Percentiles rank a stretch among this genome's conserved stretches.
phyloP scores from a whole-genome alignment of 345 rosid species.

The Triadica sebifera region DNA sequence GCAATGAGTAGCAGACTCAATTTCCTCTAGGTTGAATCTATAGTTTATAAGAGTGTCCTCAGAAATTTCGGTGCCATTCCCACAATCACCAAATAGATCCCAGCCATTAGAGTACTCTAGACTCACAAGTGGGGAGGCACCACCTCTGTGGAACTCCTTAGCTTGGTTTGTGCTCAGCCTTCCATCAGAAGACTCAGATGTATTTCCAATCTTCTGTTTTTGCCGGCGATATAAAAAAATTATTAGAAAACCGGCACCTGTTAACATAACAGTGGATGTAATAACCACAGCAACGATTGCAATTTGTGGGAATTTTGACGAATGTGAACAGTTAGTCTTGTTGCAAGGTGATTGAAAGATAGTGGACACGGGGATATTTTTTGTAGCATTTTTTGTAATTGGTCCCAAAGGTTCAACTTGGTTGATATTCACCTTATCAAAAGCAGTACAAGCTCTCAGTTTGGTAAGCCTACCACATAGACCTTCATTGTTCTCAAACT shows the following conservation, averaged over 20 bases:
- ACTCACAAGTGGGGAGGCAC: conserved; percentile 73
- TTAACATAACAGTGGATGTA: conserved; percentile 37
- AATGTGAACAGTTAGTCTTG: conserved; percentile 46
- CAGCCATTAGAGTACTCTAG: conserved; percentile 73
- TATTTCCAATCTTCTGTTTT: conserved; percentile 77
- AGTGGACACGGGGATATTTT: conserved; percentile 25
- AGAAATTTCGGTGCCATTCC: conserved; percentile 48
- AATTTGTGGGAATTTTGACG: conserved; percentile 53
- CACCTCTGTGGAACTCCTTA: conserved; percentile 53
- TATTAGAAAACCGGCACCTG: conserved; percentile 41
- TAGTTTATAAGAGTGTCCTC: conserved; percentile 51
- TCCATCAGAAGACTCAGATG: conserved; percentile 49
- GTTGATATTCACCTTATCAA: conserved; percentile 36
- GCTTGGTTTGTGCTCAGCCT: conserved; percentile 48
- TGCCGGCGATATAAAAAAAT: conserved; percentile 49
- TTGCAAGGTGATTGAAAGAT: conserved; percentile 41
- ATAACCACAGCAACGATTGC: conserved; percentile 58
- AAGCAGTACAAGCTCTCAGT: conserved; percentile 54
- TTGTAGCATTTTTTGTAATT: conserved; percentile 19
- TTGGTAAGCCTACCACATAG: conserved; percentile 62
- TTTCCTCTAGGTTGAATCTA: conserved; percentile 74
- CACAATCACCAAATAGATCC: conserved; percentile 66
- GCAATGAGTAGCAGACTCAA: conserved; percentile 89
- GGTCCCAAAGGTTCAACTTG: conserved; percentile 36
- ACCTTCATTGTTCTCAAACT: conserved; percentile 55